Base-by-base conservation (phyloP, 192 early-diverging fungal species). In the Coemansia sp. region DNA sequence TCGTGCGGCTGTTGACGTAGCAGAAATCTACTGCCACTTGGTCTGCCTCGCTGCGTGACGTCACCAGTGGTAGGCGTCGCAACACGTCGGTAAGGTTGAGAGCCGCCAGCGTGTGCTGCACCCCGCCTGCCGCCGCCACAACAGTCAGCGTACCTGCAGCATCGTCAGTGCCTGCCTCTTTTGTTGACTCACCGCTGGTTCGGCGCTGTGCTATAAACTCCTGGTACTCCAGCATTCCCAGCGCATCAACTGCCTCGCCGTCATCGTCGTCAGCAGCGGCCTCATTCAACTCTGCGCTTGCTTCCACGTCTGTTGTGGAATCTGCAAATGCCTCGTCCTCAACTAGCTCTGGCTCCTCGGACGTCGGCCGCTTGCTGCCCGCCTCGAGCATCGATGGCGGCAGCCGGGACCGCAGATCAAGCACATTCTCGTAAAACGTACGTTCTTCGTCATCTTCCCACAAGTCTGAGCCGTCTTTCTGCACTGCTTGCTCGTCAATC, bases 361-460 rank as follows among this genome's bases (percentile, higher is more conserved):
- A 0, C 4, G 52, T 0, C 2, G 21, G 38, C 43, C 68, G 71
- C 37, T 69, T 71, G 50, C 61, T 49, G 5, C 57, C 57, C 2
- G 57, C 31, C 38, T 85, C 88, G 9, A 99, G 82, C 61, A 99
- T 85, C 14, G 94, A 82, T 16, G 85, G 87, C 14, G 98, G 98
- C 10, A 99, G 90, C 11, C 88, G 72, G 9, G 87, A 82, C 57
- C 84, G 77, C 31, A 99, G 79, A 67, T 97, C 91, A 35, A 91
- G 69, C 4, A 98, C 61, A 31, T 87, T 82, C 65, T 97, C 93
- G 68, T 98, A 99, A 72, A 99, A 97, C 49, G 82, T 75, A 48
- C 89, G 85, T 23, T 89, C 88, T 43, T 98, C 96, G 23, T 98
- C 94, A 68, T 97, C 94, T 67, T 98, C 95, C 92, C 96, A 99